These are phyloP conservation scores for California macrophylla DNA, from an alignment of 441 rosid species.

Conservation along the genomic window DNA sequence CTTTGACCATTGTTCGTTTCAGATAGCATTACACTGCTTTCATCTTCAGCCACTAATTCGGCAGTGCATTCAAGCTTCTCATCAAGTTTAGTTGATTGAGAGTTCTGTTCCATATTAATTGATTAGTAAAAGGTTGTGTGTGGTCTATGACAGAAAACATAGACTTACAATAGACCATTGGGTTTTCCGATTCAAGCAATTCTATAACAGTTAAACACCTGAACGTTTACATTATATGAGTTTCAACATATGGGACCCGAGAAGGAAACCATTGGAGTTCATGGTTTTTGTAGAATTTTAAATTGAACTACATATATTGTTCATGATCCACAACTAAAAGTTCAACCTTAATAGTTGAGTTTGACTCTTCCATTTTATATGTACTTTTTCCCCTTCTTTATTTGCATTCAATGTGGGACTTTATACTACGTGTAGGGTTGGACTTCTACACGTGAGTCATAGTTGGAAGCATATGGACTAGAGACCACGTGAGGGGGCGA, in stretches of 20 bases:
- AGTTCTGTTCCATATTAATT: conserved; percentile 23
- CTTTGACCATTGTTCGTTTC: conserved; percentile 16
- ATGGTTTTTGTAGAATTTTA: not conserved
- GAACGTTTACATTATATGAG: not conserved
- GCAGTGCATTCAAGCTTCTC: conserved; percentile 19
- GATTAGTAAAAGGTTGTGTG: conserved; percentile 18
- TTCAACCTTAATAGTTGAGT: no score
- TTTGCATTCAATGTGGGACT: no score
- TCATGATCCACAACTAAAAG: no score
- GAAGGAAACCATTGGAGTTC: not conserved
- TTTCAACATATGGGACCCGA: not conserved
- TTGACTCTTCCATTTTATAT: no score
- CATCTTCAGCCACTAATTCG: conserved; percentile 23
- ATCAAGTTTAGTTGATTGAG: conserved; percentile 17
- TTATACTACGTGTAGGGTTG: no score
- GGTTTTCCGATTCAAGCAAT: not conserved
- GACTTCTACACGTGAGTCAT: no score
- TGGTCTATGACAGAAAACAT: not conserved
- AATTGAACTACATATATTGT: not conserved
- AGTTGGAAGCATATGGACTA: no score
- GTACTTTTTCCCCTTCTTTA: no score
- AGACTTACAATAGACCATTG: not conserved
- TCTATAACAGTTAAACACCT: not conserved
- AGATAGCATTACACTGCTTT: conserved; percentile 15
- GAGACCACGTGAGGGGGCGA: no score